Base-by-base conservation (phyloP, 2,329 filamentous ascomycete genomes). In the Fusarium sp. region DNA sequence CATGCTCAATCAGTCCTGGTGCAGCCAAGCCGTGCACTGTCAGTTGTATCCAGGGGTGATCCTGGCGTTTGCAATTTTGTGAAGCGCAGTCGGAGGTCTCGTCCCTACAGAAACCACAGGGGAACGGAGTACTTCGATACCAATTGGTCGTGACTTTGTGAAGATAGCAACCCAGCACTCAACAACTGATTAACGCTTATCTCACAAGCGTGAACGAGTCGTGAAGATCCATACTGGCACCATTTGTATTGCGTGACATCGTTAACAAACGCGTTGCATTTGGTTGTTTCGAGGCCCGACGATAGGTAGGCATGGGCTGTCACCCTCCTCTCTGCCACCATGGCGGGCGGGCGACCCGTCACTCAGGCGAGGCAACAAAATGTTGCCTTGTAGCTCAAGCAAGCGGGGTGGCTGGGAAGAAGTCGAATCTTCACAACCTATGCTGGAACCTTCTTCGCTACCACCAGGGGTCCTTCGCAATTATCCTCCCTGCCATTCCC, bases 261-360 rank as follows among this genome's bases (percentile, higher is more conserved):
- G 17, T 35, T 39, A 39, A 25, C 32, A 7, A 19, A 19, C n/a
- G n/a, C 35, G 39, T 19, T 47, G 50, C 17, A 20, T 47, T 35
- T 30, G 20, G 7, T 15, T 47, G 14, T 47, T 53, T 53, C 15
- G 50, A 40, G 14, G 27, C 35, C 35, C 30, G 41, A 50, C 19
- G 33, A 32, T 50, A 37, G 17, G 4, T n/a, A 14, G 27, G 22
- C 44, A 39, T 17, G 19, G 30, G 27, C 17, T 30, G 14, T 22
- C 19, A n/a, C 30, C 25, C 7, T 30, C 19, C 8, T 20, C 8
- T 47, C 30, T 47, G 45, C 19, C n/a, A 33, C 8, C 15, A 19
- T 32, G 25, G 48, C 48, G 55, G 25, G 48, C 55, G 55, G 32
- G 17, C 33, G 33, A 35, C 8, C 33, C 7, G 17, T 35, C 33